Evolutionary conservation across 2,329 filamentous ascomycete species (phyloP).

Genomic region (Ilyonectria destructans): DNA sequence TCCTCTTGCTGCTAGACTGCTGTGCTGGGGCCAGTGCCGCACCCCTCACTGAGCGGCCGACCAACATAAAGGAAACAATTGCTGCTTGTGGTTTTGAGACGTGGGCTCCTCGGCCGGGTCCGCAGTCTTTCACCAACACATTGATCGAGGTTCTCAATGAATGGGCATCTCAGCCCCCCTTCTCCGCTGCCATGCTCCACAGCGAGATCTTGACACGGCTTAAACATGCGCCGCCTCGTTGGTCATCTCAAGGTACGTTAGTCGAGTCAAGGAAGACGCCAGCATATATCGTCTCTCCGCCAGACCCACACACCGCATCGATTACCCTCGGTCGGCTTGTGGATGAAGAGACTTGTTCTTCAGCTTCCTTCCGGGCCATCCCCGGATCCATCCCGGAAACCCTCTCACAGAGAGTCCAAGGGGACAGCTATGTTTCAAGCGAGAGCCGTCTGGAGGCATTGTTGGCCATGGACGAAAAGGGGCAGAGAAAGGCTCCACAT

Average conservation of each 20-base stretch:
- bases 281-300: conserved; percentile 48
- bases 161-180: conserved; percentile 46
- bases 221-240: conserved; percentile 45
- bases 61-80: conserved; percentile 49
- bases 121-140: conserved; percentile 47
- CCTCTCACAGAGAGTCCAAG: conserved; percentile 45
- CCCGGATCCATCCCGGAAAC: conserved; percentile 39
- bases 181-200: conserved; percentile 49
- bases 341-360: conserved; percentile 40
- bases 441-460: conserved; percentile 46
- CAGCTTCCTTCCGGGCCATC: conserved; percentile 41
- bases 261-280: conserved; percentile 48
- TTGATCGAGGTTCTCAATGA: conserved; percentile 48
- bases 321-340: conserved; percentile 44
- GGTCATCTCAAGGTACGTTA: conserved; percentile 43
- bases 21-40: conserved; percentile 48
- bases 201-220: conserved; percentile 48
- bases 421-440: conserved; percentile 39
- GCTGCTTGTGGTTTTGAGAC: conserved; percentile 49
- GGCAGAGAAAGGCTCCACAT: conserved; percentile 44
- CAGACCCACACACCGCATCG: conserved; percentile 46
- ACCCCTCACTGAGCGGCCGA: conserved; percentile 45
- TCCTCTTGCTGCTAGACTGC: conserved; percentile 47
- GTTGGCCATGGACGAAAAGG: conserved; percentile 41
- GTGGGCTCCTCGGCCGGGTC: conserved; percentile 45